Evolutionary conservation across 805 yeast genomes (phyloP).

Genomic region (Candida railenensis): DNA sequence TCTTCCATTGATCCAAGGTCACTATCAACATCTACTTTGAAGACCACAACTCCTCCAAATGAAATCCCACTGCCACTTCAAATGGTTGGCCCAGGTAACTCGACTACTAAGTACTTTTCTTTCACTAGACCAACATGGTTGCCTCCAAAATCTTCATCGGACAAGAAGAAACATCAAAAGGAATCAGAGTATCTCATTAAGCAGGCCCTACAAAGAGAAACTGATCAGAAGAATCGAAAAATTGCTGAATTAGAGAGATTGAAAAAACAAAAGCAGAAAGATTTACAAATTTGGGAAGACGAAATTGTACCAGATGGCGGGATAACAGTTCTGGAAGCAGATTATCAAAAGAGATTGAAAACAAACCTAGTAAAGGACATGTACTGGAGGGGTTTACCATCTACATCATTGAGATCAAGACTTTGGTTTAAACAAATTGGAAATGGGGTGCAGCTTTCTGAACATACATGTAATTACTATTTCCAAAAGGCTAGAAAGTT

Average conservation of each 20-base stretch:
- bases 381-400: constrained; percentile 25
- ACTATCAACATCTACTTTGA: neutral
- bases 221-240: constrained; percentile 27
- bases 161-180: constrained; percentile 51
- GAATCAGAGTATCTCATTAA: constrained; percentile 49
- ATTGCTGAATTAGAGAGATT: constrained; percentile 28
- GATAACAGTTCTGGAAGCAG: neutral
- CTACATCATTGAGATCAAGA: constrained; percentile 32
- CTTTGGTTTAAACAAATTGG: constrained; percentile 54
- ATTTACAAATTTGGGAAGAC: constrained; percentile 22
- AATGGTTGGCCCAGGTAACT: neutral
- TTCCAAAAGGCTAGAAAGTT: constrained; percentile 3
- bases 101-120: constrained; percentile 24
- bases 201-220: constrained; percentile 41
- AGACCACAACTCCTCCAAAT: neutral
- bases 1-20: constrained; percentile 1
- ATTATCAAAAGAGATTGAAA: constrained; percentile 26
- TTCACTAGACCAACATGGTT: constrained; percentile 62
- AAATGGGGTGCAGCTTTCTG: constrained; percentile 21
- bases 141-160: constrained; percentile 62
- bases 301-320: constrained; percentile 10
- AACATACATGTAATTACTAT: constrained; percentile 4
- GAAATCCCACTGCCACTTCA: constrained; percentile 6
- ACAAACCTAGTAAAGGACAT: constrained; percentile 7
- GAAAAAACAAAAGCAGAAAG: constrained; percentile 34